These are phyloP conservation scores for Flaveria trinervia DNA, from an alignment of 129 eudicot genomes.

Conservation along the genomic window DNA sequence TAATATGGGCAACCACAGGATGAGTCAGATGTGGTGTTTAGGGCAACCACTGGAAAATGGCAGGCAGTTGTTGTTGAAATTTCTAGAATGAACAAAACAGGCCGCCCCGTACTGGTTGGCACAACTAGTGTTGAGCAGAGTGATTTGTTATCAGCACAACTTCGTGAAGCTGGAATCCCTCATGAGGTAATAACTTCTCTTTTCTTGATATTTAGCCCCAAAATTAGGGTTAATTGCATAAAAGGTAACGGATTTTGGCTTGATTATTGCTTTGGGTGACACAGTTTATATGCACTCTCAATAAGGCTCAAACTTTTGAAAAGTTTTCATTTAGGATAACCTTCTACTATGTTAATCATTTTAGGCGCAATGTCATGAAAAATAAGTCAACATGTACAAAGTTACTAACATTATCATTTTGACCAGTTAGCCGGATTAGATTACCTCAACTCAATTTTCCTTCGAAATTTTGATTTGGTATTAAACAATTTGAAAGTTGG, in stretches of 20 bases:
- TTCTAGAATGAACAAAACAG: constrained; percentile 96
- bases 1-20: constrained; percentile 50
- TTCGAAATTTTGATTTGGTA: too few relatives aligned
- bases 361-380: constrained; percentile 1
- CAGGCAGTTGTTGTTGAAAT: constrained; percentile 95
- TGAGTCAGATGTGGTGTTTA: constrained; percentile 97
- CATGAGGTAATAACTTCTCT: constrained; percentile 69
- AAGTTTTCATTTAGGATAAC: neutral
- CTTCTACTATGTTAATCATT: neutral
- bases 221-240: neutral
- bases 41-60: constrained; percentile 94
- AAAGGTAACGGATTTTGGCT: neutral
- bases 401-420: neutral
- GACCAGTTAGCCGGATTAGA: neutral
- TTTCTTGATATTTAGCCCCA: neutral
- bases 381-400: constrained; percentile 1
- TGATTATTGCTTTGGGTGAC: neutral
- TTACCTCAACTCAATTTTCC: neutral
- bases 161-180: constrained; percentile 81
- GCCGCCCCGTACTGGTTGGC: constrained; percentile 98
- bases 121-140: constrained; percentile 99
- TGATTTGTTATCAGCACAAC: constrained; percentile 79
- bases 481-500: neutral
- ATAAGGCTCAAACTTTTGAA: neutral
- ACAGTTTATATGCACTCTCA: neutral